Conservation (phyloP, 768 basidiomycete species). For the Podaxis rugospora region DNA sequence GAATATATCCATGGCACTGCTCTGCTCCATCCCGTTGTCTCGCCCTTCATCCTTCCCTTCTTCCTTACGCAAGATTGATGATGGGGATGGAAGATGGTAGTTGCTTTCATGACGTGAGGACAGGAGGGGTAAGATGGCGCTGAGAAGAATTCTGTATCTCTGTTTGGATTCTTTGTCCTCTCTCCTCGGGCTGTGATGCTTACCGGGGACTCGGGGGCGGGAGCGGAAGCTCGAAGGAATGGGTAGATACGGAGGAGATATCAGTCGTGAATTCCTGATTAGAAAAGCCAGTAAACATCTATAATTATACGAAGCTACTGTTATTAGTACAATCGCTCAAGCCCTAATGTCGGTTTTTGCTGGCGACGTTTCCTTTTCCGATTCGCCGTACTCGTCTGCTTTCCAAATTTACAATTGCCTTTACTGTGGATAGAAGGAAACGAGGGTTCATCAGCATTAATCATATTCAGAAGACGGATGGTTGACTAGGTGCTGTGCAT, state of each 20-base stretch:
- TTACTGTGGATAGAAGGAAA: slow-evolving; percentile 1
- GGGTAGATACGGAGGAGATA: slow-evolving; percentile 11
- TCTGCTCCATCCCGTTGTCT: neutral
- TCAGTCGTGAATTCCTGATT: slow-evolving; percentile 6
- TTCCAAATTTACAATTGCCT: slow-evolving; percentile 5
- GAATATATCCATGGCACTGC: neutral
- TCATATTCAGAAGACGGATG: slow-evolving; percentile 6
- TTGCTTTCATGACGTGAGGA: slow-evolving; percentile 5
- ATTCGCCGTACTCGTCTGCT: neutral
- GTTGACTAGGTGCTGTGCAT: neutral
- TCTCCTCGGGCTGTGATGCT: slow-evolving; percentile 4
- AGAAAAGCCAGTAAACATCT: neutral
- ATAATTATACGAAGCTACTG: slow-evolving; percentile 1
- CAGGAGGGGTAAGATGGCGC: slow-evolving; percentile 1
- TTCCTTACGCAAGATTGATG: slow-evolving; percentile 6
- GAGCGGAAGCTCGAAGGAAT: neutral
- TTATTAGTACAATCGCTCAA: slow-evolving; percentile 1
- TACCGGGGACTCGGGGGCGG: slow-evolving; percentile 9
- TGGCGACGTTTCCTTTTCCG: slow-evolving; percentile 7
- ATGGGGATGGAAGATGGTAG: slow-evolving; percentile 2
- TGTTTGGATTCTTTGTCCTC: neutral
- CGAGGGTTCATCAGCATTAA: slow-evolving; percentile 6
- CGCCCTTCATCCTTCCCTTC: neutral
- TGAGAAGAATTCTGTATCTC: neutral
- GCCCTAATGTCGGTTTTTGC: neutral